These are phyloP conservation scores for Annona cherimola DNA, from an alignment of 164 flowering plant species.

Conservation along the genomic window DNA sequence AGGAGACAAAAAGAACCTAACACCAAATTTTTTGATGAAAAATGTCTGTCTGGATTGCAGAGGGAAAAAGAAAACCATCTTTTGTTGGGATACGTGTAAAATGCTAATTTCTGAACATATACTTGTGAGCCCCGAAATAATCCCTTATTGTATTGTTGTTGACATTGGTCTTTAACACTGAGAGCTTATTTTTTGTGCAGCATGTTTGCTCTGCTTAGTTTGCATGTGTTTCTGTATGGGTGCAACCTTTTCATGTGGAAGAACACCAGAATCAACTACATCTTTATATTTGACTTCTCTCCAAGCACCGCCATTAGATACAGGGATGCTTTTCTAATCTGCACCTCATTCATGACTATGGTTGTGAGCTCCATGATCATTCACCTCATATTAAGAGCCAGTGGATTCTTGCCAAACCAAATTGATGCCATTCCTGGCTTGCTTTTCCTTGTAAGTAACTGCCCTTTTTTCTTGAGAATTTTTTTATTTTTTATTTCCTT, in stretches of 20 bases:
- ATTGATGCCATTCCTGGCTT: constrained; percentile 83
- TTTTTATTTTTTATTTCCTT: background rate
- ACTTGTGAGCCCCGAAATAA: too few species aligned
- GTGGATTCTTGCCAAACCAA: constrained; percentile 42
- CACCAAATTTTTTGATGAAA: too few species aligned
- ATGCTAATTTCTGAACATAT: too few species aligned
- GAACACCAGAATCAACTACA: constrained; percentile 84
- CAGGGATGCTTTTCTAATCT: constrained; percentile 86
- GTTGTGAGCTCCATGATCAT: constrained; percentile 82
- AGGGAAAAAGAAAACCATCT: too few species aligned
- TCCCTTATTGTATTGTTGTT: too few species aligned
- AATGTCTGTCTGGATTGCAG: too few species aligned
- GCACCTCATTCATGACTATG: constrained; percentile 82
- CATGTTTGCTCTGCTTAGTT: constrained; percentile 83
- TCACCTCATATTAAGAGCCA: constrained; percentile 67
- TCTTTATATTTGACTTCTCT: constrained; percentile 87
- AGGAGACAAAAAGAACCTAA: too few species aligned
- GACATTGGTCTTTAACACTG: background rate
- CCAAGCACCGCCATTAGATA: constrained; percentile 69
- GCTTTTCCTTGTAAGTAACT: constrained; percentile 53
- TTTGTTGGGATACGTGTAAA: too few species aligned
- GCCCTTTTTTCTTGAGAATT: background rate
- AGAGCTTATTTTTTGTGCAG: constrained; percentile 37
- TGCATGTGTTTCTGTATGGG: constrained; percentile 94
- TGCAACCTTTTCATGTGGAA: constrained; percentile 94